These are phyloP conservation scores for Sanguinoderma infundibulare DNA, from an alignment of 1,284 basidiomycete species.

Conservation along the genomic window DNA sequence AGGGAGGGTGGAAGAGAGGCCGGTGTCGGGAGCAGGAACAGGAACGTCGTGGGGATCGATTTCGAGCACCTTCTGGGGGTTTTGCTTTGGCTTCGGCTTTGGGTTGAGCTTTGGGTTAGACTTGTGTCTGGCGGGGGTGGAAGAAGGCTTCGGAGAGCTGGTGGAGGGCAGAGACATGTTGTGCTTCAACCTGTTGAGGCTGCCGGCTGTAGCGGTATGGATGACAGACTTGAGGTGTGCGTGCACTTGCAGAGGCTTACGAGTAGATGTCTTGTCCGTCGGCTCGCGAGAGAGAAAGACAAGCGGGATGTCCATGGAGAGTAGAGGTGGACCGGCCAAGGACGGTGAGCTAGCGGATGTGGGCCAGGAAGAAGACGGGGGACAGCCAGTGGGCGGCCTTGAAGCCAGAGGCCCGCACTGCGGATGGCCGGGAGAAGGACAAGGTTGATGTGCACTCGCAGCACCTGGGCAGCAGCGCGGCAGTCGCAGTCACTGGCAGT, in stretches of 20 bases:
- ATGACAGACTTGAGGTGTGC: too few relatives aligned
- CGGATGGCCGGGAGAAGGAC: not conserved
- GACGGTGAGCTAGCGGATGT: slow-evolving; percentile 25
- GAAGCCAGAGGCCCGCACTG: slow-evolving; percentile 26
- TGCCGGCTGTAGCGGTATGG: not conserved
- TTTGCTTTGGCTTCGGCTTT: slow-evolving; percentile 33
- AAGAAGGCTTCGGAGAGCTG: not conserved
- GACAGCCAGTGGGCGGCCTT: not conserved
- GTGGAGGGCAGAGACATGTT: not conserved
- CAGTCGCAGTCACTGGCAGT: too few relatives aligned
- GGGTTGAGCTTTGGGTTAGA: slow-evolving; percentile 12
- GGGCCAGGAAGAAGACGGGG: not conserved
- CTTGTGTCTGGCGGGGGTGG: not conserved
- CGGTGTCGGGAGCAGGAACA: slow-evolving; percentile 58
- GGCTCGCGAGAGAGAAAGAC: slow-evolving; percentile 11
- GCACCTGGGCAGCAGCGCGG: too few relatives aligned
- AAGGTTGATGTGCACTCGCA: too few relatives aligned
- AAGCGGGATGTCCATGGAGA: slow-evolving; percentile 17
- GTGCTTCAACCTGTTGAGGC: not conserved
- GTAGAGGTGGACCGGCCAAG: slow-evolving; percentile 4
- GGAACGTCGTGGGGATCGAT: slow-evolving; percentile 52
- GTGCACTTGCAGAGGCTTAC: not conserved
- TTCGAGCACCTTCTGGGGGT: slow-evolving; percentile 24
- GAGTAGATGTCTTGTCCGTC: slow-evolving; percentile 1
- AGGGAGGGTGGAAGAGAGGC: slow-evolving; percentile 30